A percentile compares a stretch with the other conserved stretches of the same genome.
Evolutionary conservation across 1,284 basidiomycete species (phyloP).

Genomic region (Wolfiporia cocos): DNA sequence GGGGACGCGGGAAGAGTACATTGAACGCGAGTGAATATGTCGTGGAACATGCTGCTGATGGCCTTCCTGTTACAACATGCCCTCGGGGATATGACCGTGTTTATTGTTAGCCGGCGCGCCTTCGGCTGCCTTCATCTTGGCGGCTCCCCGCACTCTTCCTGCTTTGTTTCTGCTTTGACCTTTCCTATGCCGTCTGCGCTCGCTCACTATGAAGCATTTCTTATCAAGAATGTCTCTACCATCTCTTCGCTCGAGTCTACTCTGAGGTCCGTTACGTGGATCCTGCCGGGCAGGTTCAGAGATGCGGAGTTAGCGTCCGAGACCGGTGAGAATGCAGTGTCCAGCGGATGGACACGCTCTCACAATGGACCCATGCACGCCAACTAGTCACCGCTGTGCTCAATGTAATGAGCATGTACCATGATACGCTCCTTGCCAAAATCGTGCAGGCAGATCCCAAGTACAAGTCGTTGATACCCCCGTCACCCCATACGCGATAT

Average conservation of each 20-base stretch:
- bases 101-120: too few relatives aligned
- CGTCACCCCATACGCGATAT: conserved; percentile 69
- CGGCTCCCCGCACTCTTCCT: too few relatives aligned
- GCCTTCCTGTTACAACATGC: too few relatives aligned
- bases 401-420: conserved; percentile 79
- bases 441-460: conserved; percentile 58
- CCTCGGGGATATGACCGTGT: too few relatives aligned
- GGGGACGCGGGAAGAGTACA: too few relatives aligned
- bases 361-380: too few relatives aligned
- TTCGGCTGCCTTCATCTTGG: conserved; percentile 6
- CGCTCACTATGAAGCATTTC: conserved; percentile 74
- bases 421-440: conserved; percentile 75
- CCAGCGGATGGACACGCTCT: too few relatives aligned
- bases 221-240: conserved; percentile 78
- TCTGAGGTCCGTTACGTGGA: conserved; percentile 87
- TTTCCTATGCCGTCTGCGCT: conserved; percentile 38
- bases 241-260: conserved; percentile 87
- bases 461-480: conserved; percentile 64
- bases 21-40: too few relatives aligned
- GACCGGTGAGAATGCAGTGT: conserved; percentile 84
- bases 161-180: conserved; percentile 12
- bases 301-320: conserved; percentile 94
- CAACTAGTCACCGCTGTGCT: conserved; percentile 70
- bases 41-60: too few relatives aligned
- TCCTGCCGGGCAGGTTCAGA: conserved; percentile 92